phyloP scores from a whole-genome alignment of 78 protist genomes.

The Dictyostelium purpureum region DNA sequence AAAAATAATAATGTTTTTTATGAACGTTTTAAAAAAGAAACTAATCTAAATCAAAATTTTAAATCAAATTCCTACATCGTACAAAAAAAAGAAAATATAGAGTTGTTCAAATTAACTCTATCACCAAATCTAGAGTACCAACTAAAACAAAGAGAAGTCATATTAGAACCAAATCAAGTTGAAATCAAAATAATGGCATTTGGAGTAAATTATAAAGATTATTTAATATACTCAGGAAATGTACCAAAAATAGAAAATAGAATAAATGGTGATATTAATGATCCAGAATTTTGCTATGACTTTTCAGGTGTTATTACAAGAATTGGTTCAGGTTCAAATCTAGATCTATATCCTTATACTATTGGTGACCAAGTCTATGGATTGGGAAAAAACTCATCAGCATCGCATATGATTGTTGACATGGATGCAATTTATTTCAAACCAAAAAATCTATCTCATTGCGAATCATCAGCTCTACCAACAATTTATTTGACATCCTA shows the following conservation, averaged over 20 bases:
- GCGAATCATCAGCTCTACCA: neutral
- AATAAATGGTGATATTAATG: too few species aligned
- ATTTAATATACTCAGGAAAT: neutral
- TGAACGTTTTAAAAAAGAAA: neutral
- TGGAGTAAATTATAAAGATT: neutral
- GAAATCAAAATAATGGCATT: neutral
- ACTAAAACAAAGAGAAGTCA: neutral
- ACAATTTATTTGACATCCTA: neutral
- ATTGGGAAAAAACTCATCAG: neutral
- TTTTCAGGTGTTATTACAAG: constrained; percentile 43
- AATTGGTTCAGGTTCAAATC: neutral
- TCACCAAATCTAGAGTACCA: neutral
- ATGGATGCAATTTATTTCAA: neutral
- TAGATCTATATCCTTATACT: neutral
- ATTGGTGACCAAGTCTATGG: constrained; percentile 23
- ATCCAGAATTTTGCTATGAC: too few species aligned
- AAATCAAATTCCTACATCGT: neutral
- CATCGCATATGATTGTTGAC: neutral
- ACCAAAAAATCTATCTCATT: neutral
- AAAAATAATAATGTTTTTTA: neutral
- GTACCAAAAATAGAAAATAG: too few species aligned
- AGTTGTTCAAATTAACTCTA: neutral
- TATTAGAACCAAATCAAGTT: neutral
- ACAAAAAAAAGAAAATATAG: neutral
- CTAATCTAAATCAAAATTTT: neutral